A percentile compares a stretch with the other conserved stretches of the same genome.
Evolutionary conservation across 345 rosid species (phyloP).

Genomic region (Triadica sebifera): DNA sequence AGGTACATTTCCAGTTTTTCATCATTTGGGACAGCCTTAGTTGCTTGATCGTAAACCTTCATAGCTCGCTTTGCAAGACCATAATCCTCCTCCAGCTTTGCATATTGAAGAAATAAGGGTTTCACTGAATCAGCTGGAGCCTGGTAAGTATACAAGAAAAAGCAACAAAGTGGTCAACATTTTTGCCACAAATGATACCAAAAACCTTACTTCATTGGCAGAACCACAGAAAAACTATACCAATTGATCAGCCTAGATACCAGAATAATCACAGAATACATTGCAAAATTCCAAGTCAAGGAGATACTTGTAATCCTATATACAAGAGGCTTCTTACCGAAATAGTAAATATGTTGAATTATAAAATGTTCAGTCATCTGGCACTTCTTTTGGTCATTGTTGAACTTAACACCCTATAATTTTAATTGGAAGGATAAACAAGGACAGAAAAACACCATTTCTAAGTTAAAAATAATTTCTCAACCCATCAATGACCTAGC

Average conservation of each 20-base stretch:
- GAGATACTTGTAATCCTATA: background rate
- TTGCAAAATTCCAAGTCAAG: background rate
- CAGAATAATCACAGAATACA: background rate
- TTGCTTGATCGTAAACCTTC: slow-evolving; percentile 92
- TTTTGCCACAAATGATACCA: background rate
- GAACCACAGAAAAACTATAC: background rate
- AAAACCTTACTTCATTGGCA: background rate
- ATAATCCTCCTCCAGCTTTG: slow-evolving; percentile 91
- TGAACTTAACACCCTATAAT: background rate
- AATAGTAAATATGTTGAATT: background rate
- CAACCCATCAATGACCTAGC: slow-evolving; percentile 5
- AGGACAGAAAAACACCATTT: background rate
- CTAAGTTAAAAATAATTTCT: slow-evolving; percentile 2
- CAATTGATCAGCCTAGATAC: background rate
- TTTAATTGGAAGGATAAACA: background rate
- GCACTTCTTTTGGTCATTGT: background rate
- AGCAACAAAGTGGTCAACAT: slow-evolving; percentile 16
- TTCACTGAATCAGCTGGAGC: slow-evolving; percentile 89
- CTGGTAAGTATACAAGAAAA: slow-evolving; percentile 35
- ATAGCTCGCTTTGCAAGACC: slow-evolving; percentile 97
- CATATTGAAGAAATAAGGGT: slow-evolving; percentile 89
- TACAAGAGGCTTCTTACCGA: background rate
- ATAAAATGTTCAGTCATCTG: background rate
- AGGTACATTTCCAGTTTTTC: slow-evolving; percentile 90
- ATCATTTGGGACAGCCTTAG: slow-evolving; percentile 78